These are phyloP conservation scores for Nissolia schottii DNA, from an alignment of 306 rosid genomes.

Conservation along the genomic window DNA sequence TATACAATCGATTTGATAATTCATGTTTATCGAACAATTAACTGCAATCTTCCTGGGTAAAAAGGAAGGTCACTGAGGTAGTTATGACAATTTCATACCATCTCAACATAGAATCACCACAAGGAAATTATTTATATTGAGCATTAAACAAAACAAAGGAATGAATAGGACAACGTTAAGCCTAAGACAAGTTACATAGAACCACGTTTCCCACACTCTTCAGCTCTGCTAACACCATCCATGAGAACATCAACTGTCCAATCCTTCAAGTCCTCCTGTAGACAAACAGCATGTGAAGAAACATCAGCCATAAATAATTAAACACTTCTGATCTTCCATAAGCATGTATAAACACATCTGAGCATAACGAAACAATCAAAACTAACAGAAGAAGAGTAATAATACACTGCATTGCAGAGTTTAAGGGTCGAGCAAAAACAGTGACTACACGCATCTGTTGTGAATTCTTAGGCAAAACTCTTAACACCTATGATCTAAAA, in stretches of 20 bases:
- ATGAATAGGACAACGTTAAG: neutral
- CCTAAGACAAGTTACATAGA: slow-evolving; percentile 21
- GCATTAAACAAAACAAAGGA: neutral
- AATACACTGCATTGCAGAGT: neutral
- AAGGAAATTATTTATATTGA: neutral
- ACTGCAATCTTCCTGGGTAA: neutral
- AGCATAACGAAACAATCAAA: neutral
- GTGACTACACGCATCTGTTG: neutral
- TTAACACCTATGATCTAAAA: neutral
- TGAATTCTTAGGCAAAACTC: neutral
- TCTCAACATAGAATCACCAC: slow-evolving; percentile 3
- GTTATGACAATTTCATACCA: neutral
- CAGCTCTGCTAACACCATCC: slow-evolving; percentile 57
- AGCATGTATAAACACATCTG: neutral
- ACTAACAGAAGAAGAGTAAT: neutral
- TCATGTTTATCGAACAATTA: neutral
- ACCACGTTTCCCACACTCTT: slow-evolving; percentile 48
- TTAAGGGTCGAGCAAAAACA: neutral
- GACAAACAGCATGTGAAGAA: slow-evolving; percentile 8
- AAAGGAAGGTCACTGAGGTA: neutral
- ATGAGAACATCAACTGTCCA: slow-evolving; percentile 79
- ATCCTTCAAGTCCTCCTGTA: slow-evolving; percentile 70
- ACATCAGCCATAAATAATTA: slow-evolving; percentile 14
- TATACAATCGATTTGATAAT: neutral
- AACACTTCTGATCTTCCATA: neutral